Percentiles rank a stretch among this genome's conserved stretches.
Evolutionary conservation across 1,284 basidiomycete genomes (phyloP).

Genomic region (Puccinia hordei): DNA sequence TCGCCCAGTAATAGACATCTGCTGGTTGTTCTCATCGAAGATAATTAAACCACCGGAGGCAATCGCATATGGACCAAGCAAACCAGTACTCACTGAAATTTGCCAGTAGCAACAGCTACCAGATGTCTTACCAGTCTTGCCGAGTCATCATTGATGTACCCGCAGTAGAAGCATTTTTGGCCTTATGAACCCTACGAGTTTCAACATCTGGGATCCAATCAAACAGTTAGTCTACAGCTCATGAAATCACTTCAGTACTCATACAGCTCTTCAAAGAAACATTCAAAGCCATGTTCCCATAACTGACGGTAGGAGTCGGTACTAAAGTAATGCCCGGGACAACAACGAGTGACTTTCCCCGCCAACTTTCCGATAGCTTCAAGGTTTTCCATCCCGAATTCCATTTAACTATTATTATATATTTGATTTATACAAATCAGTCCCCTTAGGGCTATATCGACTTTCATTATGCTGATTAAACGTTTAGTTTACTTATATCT

Average conservation of each 20-base stretch:
- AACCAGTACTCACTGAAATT: not conserved
- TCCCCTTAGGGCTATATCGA: not conserved
- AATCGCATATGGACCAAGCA: not conserved
- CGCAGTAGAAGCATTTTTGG: not conserved
- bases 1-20: not conserved
- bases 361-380: not conserved
- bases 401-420: not conserved
- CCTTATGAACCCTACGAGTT: not conserved
- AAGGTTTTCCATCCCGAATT: not conserved
- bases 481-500: not conserved
- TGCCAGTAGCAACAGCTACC: not conserved
- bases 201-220: not conserved
- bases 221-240: not conserved
- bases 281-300: not conserved
- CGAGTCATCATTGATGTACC: not conserved
- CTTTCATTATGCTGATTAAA: not conserved
- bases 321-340: conserved; percentile 4
- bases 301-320: not conserved
- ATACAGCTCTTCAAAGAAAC: not conserved
- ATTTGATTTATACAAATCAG: not conserved
- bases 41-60: not conserved
- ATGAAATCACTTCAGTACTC: not conserved
- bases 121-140: not conserved
- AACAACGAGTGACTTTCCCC: not conserved
- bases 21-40: not conserved